phyloP scores from a whole-genome alignment of 2,329 filamentous ascomycete species.

The Aureobasidium sp. region DNA sequence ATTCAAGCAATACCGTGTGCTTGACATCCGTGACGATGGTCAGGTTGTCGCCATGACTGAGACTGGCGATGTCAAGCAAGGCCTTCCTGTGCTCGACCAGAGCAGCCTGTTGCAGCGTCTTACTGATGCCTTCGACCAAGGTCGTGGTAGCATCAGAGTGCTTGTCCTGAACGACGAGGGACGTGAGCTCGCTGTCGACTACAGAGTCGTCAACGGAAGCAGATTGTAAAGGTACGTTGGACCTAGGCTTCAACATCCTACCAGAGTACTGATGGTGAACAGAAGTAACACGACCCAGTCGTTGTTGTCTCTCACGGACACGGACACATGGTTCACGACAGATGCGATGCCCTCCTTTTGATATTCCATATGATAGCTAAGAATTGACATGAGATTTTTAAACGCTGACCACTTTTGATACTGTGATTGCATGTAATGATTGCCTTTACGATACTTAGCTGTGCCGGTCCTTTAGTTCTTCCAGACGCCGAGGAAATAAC shows the following conservation, averaged over 20 bases:
- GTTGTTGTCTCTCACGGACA: not conserved
- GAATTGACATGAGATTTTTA: not conserved
- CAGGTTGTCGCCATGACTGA: slow-evolving; percentile 94
- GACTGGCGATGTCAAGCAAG: slow-evolving; percentile 97
- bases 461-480: too few relatives aligned
- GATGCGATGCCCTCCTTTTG: slow-evolving; percentile 8
- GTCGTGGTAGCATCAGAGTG: slow-evolving; percentile 87
- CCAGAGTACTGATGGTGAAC: too few relatives aligned
- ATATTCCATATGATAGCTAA: slow-evolving; percentile 2
- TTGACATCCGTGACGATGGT: slow-evolving; percentile 84
- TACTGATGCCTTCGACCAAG: slow-evolving; percentile 75
- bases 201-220: slow-evolving; percentile 89
- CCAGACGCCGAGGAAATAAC: too few relatives aligned
- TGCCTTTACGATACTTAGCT: too few relatives aligned
- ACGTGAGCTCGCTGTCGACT: slow-evolving; percentile 93
- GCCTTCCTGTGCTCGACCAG: slow-evolving; percentile 88
- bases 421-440: not conserved
- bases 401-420: not conserved
- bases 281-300: not conserved
- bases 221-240: slow-evolving; percentile 45
- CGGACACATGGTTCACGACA: not conserved
- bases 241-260: too few relatives aligned
- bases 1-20: slow-evolving; percentile 99
- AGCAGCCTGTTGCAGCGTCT: slow-evolving; percentile 80
- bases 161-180: slow-evolving; percentile 92